These are phyloP conservation scores for Camellia sinensis DNA, from an alignment of 148 eudicot genomes.

Conservation along the genomic window DNA sequence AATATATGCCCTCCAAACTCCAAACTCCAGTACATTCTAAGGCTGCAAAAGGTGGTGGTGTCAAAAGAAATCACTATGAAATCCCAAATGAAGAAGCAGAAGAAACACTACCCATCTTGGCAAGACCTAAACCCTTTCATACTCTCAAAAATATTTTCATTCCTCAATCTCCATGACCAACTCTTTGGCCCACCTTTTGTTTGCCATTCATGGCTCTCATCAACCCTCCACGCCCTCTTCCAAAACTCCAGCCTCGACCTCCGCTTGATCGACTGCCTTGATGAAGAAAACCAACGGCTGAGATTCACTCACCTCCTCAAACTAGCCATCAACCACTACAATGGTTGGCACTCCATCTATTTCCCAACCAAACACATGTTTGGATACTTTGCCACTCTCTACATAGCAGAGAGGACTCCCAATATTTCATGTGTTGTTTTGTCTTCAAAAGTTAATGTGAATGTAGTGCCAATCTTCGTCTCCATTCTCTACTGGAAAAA, in stretches of 20 bases:
- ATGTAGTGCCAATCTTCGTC: not conserved
- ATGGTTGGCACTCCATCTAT: slow-evolving; percentile 6
- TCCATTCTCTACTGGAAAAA: slow-evolving; percentile 15
- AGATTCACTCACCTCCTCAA: slow-evolving; percentile 22
- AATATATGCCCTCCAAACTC: not conserved
- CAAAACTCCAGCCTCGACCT: slow-evolving; percentile 5
- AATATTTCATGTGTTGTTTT: not conserved
- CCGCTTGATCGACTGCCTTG: slow-evolving; percentile 11
- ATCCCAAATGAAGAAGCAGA: not conserved
- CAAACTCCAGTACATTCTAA: too few relatives aligned
- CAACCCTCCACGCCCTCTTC: slow-evolving; percentile 12
- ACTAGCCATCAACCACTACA: slow-evolving; percentile 8
- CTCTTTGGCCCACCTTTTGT: slow-evolving; percentile 7
- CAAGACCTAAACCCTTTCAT: slow-evolving; percentile 14
- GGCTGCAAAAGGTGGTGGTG: not conserved
- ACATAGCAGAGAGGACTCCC: slow-evolving; percentile 9
- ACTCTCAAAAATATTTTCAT: slow-evolving; percentile 12
- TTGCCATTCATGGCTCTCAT: slow-evolving; percentile 12
- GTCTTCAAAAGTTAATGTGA: not conserved
- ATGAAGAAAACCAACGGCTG: slow-evolving; percentile 7
- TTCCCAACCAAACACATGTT: slow-evolving; percentile 8
- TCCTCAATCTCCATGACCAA: not conserved
- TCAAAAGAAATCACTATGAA: not conserved
- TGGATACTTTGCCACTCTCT: slow-evolving; percentile 15
- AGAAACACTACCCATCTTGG: slow-evolving; percentile 6